Base-by-base conservation (phyloP, 2,329 filamentous ascomycete genomes). In the Sporothrix phasma region DNA sequence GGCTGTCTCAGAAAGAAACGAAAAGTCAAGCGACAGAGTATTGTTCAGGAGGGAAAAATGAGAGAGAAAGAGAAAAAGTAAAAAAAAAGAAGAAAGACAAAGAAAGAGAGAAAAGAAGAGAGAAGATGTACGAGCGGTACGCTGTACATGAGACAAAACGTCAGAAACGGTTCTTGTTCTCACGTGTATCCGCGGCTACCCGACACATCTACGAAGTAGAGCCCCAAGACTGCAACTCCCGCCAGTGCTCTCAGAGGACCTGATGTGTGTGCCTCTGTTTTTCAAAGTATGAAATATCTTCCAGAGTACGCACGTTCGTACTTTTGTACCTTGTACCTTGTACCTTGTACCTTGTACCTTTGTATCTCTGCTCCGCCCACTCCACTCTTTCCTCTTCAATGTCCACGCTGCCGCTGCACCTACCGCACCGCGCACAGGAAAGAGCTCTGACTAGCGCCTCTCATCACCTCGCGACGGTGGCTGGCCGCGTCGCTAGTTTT, bases 401-500 rank as follows among this genome's bases (percentile, higher is more conserved):
- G 41, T 5, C 5, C 39, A 13, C 39, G 15, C 15, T 41, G 26
- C 26, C 24, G 11, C 11, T 37, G 24, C 47, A 24, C 37, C 34
- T 56, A n/a, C 37, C 37, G 39, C 51, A 56, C 19, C 39, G 7
- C 54, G 22, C 54, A 58, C 54, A 43, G 37, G 54, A 43, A 31
- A 62, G 60, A 53, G 60, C 60, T 62, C 41, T 13, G 37, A 45
- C 64, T 65, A 65, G 68, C 67, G 66, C 68, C 62, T 56, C 59
- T n/a, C 59, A 51, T 64, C 66, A 65, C 69, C 68, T 74, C 70
- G 72, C 72, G 39, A 62, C 47, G 47, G 60, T 49, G 41, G 41
- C 39, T 59, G 56, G 56, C 54, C 39, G 39, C 56, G 56, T 58
- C 56, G 56, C 17, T 45, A 37, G 11, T 61, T 49, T 37, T 17